Evolutionary conservation across 208 protist genomes (phyloP).

Genomic region (Trypanosomatidae sp.): DNA sequence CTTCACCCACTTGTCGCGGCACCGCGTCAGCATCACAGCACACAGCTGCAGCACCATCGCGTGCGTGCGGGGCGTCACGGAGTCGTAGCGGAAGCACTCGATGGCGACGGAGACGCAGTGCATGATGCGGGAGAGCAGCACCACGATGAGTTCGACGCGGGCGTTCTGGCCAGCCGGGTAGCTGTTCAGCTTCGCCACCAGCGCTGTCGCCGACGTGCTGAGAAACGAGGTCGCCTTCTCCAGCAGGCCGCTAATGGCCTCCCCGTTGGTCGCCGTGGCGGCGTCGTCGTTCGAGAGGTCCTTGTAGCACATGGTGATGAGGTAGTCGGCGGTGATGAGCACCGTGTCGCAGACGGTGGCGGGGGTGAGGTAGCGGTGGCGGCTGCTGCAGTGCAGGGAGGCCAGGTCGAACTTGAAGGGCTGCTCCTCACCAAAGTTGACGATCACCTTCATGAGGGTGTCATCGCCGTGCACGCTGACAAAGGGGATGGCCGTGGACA

Average conservation of each 20-base stretch:
- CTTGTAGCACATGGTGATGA: conserved; percentile 72
- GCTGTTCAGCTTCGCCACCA: conserved; percentile 39
- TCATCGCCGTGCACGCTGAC: conserved; percentile 50
- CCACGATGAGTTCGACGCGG: conserved; percentile 26
- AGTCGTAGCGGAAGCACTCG: conserved; percentile 82
- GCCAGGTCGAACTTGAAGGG: conserved; percentile 85
- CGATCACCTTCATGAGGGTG: conserved; percentile 78
- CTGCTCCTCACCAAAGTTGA: conserved; percentile 84
- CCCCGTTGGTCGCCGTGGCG: conserved; percentile 32
- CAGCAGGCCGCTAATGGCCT: conserved; percentile 67
- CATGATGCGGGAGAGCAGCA: conserved; percentile 68
- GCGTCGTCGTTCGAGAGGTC: conserved; percentile 35
- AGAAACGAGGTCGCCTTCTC: conserved; percentile 74
- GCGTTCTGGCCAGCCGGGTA: conserved; percentile 15
- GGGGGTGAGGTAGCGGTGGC: conserved; percentile 47
- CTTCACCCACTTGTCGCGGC: conserved; percentile 67
- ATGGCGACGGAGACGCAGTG: conserved; percentile 64
- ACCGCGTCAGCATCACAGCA: conserved; percentile 47
- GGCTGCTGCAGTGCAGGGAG: conserved; percentile 70
- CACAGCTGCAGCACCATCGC: conserved; percentile 75
- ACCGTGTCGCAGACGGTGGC: conserved; percentile 60
- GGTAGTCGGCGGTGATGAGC: conserved; percentile 71
- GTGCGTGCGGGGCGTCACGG: conserved; percentile 65
- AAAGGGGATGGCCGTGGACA: conserved; percentile 65
- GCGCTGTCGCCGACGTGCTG: conserved; percentile 33